A percentile compares a stretch with the other conserved stretches of the same genome.
phyloP scores from a whole-genome alignment of 2,329 filamentous ascomycete species.

The Aureobasidium sp. region DNA sequence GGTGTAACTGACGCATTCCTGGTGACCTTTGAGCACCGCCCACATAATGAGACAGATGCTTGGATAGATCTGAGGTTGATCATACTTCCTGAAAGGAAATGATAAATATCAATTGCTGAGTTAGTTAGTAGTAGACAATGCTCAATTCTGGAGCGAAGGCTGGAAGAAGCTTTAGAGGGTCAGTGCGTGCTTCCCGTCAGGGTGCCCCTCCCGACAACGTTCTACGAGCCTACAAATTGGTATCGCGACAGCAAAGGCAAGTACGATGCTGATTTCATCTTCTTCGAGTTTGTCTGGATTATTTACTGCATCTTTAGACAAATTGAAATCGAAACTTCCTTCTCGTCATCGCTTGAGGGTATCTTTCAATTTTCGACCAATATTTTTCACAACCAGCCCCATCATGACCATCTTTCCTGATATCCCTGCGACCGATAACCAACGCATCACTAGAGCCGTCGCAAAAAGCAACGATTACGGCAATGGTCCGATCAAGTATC shows the following conservation, averaged over 20 bases:
- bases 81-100: background rate
- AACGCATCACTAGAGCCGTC: constrained; percentile 21
- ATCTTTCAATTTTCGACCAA: background rate
- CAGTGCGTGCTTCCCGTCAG: background rate
- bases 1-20: background rate
- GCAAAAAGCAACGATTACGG: constrained; percentile 38
- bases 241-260: background rate
- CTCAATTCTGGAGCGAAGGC: background rate
- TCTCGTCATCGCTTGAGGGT: too few relatives aligned
- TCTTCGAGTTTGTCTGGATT: background rate
- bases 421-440: background rate
- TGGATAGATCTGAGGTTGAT: background rate
- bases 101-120: background rate
- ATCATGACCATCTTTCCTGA: constrained; percentile 7
- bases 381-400: background rate
- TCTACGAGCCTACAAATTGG: background rate
- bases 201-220: background rate
- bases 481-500: constrained; percentile 39
- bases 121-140: background rate
- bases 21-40: background rate
- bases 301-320: background rate
- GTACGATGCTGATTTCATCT: background rate
- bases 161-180: background rate
- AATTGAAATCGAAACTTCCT: too few relatives aligned
- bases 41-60: background rate